Base-by-base conservation (phyloP, 164 flowering plant species). In the Liriodendron chinense region DNA sequence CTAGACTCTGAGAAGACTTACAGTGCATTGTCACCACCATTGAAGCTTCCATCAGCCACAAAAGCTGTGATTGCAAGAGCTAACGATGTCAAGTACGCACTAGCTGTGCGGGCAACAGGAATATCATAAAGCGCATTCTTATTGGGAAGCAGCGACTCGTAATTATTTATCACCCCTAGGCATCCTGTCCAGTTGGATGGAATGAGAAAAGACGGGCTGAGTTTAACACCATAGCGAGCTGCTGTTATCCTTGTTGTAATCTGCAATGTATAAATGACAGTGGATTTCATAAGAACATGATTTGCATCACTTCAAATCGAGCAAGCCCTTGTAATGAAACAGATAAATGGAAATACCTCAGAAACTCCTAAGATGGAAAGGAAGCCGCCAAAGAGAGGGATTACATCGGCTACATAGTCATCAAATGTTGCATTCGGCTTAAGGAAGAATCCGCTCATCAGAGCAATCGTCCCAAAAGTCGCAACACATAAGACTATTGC, bases 151-250 rank as follows among this genome's bases (percentile, higher is more conserved):
- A 95, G 80, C 0, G 98, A 93, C 83, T 95, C 99, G 47, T 95
- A 95, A 78, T 95, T 92, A 73, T 95, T 95, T 82, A 93, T 91
- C 69, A 95, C 98, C 64, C 99, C 99, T 43, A 95, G 82, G 83
- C 97, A 93, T 26, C 99, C 99, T 1, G 99, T 95, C 99, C 99
- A 95, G 75, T 88, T 93, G 20, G 99, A 95, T 68, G 99, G 99
- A 50, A 95, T 88, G 24, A 95, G 94, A 81, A 95, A 95, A 18
- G 99, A 95, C 34, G 98, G 98, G 75, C 98, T 92, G 68, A 95
- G 91, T 80, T 92, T 91, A 48, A 93, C 94, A 47, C 94, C 98
- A 86, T 87, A 90, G 2, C 90, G 87, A 72, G 94, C 90, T 69
- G 99, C 99, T 13, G 94, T 91, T 68, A 91, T 78, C 85, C 99